Percentiles rank a stretch among this genome's conserved stretches.
These are phyloP conservation scores for Buddleja alternifolia DNA, from an alignment of 257 asterid species.

Conservation along the genomic window DNA sequence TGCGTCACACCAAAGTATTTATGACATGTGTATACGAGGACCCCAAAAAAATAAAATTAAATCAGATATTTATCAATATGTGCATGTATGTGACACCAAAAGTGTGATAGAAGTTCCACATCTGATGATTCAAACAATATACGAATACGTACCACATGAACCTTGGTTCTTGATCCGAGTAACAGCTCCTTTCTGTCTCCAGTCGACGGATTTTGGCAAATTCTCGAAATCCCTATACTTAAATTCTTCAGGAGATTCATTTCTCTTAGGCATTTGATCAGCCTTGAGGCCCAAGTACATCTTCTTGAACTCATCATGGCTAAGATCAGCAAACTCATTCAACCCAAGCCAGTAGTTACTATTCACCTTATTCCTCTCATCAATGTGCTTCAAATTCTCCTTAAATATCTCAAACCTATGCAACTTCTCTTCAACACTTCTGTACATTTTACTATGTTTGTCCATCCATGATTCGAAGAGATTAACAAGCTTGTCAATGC, in stretches of 20 bases:
- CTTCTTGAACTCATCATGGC: constrained; percentile 66
- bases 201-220: constrained; percentile 62
- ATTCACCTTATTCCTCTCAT: constrained; percentile 58
- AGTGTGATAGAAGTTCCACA: no score
- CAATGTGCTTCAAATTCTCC: constrained; percentile 64
- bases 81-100: no score
- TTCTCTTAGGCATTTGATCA: constrained; percentile 30
- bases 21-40: no score
- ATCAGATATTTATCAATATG: no score
- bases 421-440: constrained; percentile 60
- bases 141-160: constrained; percentile 52
- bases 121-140: no score
- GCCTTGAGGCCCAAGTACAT: constrained; percentile 58
- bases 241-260: constrained; percentile 34
- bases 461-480: constrained; percentile 67
- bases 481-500: constrained; percentile 60
- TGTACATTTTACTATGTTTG: constrained; percentile 53
- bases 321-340: constrained; percentile 68
- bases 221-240: constrained; percentile 47
- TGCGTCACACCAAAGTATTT: no score
- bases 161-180: constrained; percentile 72
- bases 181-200: no score
- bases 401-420: constrained; percentile 70
- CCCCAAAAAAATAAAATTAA: no score
- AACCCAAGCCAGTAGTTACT: constrained; percentile 68